Percentiles rank a stretch among this genome's conserved stretches.
Conservation (phyloP, 225 moss, liverwort and hornwort species). For the Sphagnum tenellum region DNA sequence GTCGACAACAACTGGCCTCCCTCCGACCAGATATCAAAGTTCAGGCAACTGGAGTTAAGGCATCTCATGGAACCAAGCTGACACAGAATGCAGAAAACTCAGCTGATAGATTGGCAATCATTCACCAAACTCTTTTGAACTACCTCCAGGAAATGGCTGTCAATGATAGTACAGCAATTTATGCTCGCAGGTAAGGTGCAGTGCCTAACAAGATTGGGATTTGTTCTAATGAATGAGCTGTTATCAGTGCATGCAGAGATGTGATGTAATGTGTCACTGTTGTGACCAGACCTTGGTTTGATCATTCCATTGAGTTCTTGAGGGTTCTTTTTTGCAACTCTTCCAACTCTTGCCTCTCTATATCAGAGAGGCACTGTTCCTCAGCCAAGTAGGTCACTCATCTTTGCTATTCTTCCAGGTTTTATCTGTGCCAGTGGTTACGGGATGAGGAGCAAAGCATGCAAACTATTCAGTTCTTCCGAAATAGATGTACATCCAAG, state of each 20-base stretch:
- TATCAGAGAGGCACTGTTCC: neutral
- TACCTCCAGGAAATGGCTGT: slow-evolving; percentile 71
- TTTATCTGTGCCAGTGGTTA: slow-evolving; percentile 95
- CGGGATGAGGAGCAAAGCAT: slow-evolving; percentile 70
- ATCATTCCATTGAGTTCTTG: too few relatives aligned
- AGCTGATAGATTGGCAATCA: slow-evolving; percentile 55
- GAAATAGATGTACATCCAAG: slow-evolving; percentile 55
- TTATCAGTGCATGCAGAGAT: too few relatives aligned
- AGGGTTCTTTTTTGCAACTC: too few relatives aligned
- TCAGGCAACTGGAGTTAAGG: slow-evolving; percentile 45
- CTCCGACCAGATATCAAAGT: slow-evolving; percentile 44
- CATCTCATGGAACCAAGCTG: slow-evolving; percentile 26
- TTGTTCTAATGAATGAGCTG: too few relatives aligned
- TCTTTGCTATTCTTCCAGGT: slow-evolving; percentile 29
- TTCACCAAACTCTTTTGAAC: slow-evolving; percentile 82
- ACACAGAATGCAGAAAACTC: slow-evolving; percentile 39
- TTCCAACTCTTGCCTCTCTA: too few relatives aligned
- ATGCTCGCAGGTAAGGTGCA: slow-evolving; percentile 61
- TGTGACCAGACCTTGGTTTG: too few relatives aligned
- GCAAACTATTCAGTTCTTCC: slow-evolving; percentile 54
- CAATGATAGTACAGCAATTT: slow-evolving; percentile 56
- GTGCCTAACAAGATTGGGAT: too few relatives aligned
- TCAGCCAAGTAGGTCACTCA: neutral
- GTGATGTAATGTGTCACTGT: too few relatives aligned
- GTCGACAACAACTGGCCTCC: slow-evolving; percentile 64